A percentile compares a stretch with the other conserved stretches of the same genome.
phyloP scores from a whole-genome alignment of 345 rosid species.

The Sonneratia caseolaris region DNA sequence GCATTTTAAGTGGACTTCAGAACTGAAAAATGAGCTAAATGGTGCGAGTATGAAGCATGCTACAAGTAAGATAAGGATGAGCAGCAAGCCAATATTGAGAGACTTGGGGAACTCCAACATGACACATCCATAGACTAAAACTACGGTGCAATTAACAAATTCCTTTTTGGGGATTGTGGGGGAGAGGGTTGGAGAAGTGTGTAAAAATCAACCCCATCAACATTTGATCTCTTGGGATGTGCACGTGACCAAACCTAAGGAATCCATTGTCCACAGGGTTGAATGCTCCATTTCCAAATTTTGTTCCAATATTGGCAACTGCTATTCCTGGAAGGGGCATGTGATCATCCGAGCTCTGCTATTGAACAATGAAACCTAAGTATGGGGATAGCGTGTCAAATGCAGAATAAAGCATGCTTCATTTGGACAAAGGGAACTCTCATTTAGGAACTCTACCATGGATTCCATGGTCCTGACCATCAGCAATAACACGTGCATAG shows the following conservation, averaged over 20 bases:
- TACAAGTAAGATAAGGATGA: not conserved
- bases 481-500: slow-evolving; percentile 77
- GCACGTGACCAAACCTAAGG: slow-evolving; percentile 77
- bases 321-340: slow-evolving; percentile 91
- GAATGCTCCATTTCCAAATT: slow-evolving; percentile 91
- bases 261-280: slow-evolving; percentile 95
- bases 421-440: not conserved
- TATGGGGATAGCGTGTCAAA: slow-evolving; percentile 17
- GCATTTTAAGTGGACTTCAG: slow-evolving; percentile 16
- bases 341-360: slow-evolving; percentile 88
- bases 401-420: not conserved
- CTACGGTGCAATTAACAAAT: too few relatives aligned
- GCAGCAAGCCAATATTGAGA: not conserved
- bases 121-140: too few relatives aligned
- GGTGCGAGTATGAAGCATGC: not conserved
- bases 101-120: not conserved
- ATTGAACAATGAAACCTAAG: slow-evolving; percentile 92
- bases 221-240: slow-evolving; percentile 94
- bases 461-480: slow-evolving; percentile 75
- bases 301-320: slow-evolving; percentile 86
- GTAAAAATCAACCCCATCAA: slow-evolving; percentile 59
- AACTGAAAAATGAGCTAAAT: not conserved
- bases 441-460: slow-evolving; percentile 46
- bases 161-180: too few relatives aligned
- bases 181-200: slow-evolving; percentile 4